phyloP scores from a whole-genome alignment of 345 rosid species.

The Psidium guajava region DNA sequence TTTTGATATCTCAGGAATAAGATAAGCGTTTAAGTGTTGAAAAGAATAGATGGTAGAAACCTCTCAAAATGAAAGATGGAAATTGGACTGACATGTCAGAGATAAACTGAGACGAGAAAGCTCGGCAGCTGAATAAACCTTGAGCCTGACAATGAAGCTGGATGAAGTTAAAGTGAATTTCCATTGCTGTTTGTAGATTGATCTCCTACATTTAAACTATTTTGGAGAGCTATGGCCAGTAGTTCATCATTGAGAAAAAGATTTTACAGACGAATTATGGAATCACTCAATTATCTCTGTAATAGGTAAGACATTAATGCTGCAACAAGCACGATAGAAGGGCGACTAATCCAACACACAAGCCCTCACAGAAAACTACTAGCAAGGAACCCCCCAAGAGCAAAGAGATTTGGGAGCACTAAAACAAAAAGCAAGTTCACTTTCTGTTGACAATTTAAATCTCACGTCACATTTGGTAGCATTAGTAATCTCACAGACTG shows the following conservation, averaged over 20 bases:
- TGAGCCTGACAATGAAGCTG: constrained; percentile 29
- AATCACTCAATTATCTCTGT: neutral
- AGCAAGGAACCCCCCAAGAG: neutral
- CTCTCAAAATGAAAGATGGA: neutral
- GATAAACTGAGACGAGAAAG: neutral
- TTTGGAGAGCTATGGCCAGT: constrained; percentile 74
- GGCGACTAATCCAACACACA: neutral
- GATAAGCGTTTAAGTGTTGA: neutral
- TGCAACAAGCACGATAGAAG: neutral
- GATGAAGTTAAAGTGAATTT: neutral
- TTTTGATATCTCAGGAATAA: neutral
- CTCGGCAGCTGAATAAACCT: constrained; percentile 32
- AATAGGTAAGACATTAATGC: neutral
- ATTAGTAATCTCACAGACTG: neutral
- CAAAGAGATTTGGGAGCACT: neutral
- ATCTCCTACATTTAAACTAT: constrained; percentile 45
- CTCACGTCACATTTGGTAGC: neutral
- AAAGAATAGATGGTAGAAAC: neutral
- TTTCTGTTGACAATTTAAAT: neutral
- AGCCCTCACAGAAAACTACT: neutral
- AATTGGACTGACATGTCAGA: neutral
- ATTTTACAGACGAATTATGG: neutral
- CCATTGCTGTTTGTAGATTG: constrained; percentile 17
- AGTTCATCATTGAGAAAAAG: constrained; percentile 12
- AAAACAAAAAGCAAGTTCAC: neutral